Base-by-base conservation (phyloP, 1,139 yeast genomes). In the Nematodospora anomalae region DNA sequence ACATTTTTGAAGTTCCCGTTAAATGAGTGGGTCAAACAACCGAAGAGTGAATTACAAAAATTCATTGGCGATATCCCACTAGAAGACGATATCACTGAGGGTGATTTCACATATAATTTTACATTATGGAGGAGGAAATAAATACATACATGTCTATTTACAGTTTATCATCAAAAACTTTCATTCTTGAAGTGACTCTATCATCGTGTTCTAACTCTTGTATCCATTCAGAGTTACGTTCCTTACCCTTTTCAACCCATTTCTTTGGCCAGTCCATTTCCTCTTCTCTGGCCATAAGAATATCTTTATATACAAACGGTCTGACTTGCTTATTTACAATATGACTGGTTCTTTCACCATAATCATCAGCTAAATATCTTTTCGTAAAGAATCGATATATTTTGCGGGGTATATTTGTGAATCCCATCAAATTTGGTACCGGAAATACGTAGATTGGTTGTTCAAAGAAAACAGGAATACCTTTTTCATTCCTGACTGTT, bases 211-310 rank as follows among this genome's bases (percentile, higher is more conserved):
- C 69, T 39, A 89, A 64, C 15, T 84, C 92, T 55, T 81, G 81
- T 38, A 84, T 81, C 98, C 98, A 92, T 57, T 90, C 97, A 43
- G 95, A 83, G 28, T 76, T 66, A 51, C 79, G 82, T 39, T 78
- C 83, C 33, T 63, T 56, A 12, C 95, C 96, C 45, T 70, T 74
- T 45, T 78, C 73, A 29, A 86, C 84, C 96, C 97, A 94, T 44
- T 76, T 74, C 44, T 67, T 66, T 15, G 97, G 97, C 99, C 99
- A 94, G 49, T 88, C 95, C 12, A 62, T 56, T 56, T 92, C 97
- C 57, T 94, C 98, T 28, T 69, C 79, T 26, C 62, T 60, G 7
- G 81, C 84, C 49, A 74, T 60, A 26, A 69, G 64, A 28, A 75
- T 60, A 50, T 87, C 94, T 33, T 67, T 66, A 35, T 57, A 55